Base-by-base conservation (phyloP, 306 rosid species). In the Sicyos edulis region DNA sequence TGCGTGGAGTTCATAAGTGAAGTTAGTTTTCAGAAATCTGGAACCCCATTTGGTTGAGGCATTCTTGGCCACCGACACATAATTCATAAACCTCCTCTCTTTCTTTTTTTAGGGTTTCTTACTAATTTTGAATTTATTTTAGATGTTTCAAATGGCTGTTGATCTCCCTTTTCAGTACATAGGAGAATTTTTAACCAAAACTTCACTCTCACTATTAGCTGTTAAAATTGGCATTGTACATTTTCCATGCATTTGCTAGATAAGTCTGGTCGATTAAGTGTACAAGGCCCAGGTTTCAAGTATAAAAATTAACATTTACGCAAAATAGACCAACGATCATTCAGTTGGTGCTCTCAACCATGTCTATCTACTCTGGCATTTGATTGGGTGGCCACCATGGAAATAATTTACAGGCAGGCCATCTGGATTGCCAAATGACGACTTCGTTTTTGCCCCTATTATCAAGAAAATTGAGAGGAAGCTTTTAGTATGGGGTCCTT, bases 221-320 rank as follows among this genome's bases (percentile, higher is more conserved):
- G 6, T 63, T 40, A 63, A 40, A 40, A 63, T 5, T 37, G 10
- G 8, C 52, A 10, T 40, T 63, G 51, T 61, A 15, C 9, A 34
- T 17, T 40, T 63, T 10, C 32, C 68, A 1, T 24, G 42, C 42
- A 58, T 58, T 14, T 26, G 16, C 8, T 40, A 3, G 50, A 32
- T 10, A 72, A 53, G 68, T 8, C 76, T 54, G 37, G 47, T 54
- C 59, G 72, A 68, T 34, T 34, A 34, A 34, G 40, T 34, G 58
- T 50, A 65, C 4, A 21, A 10, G 71, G 40, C 20, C 11, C 71
- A 65, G n/a, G 54, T 44, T 44, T 10, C 17, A 44, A 65, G 44
- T 40, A 44, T 64, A 42, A 64, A 42, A 16, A 45, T 45, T 34
- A 4, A 34, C 4, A 34, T 34, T 34, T 34, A 34, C 4, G 40